Evolutionary conservation across 176 grass and related monocot species (phyloP), one percentile per base, ranked within the genome.

Genomic region (Oryza glumipatula): DNA sequence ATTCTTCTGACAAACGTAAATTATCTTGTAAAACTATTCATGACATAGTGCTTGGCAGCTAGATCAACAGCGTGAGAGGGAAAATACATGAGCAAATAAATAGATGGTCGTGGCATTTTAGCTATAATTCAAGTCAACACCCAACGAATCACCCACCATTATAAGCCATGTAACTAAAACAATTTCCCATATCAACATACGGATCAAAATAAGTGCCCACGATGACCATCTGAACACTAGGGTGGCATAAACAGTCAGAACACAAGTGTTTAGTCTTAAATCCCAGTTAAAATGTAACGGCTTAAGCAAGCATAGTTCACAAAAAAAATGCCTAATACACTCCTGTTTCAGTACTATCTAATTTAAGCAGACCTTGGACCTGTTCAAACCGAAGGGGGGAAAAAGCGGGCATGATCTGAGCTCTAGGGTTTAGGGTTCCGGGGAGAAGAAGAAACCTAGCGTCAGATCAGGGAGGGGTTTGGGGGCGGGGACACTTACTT

Each of bases 401-500:
- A n/a, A 3, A 36, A 16, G 35, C 1, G 8, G 33, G 30, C 52
- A 76, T 43, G 60, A 83, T 78, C 84, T 64, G 54, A 39, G 65
- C 7, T 2, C 58, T 69, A 79, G 86, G 41, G 73, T 82, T 83
- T 65, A 80, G 52, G 79, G 74, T 74, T 52, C 74, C 5, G 6
- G 54, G 30, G 39, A 76, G 49, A 30, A 39, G 1, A 15, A 11
- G 51, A 38, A 52, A 66, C 1, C 47, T 79, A 92, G 64, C 66
- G 81, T 49, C 5, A 60, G 79, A 67, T 79, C 36, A 46, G 66
- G 61, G 10, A 11, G 17, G 30, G 47, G 3, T 12, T 14, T 30
- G 8, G 8, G 19, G 39, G 0, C 16, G 35, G 16, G 3, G 43
- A 17, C 7, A 88, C 90, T 81, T 91, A 98, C 95, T 98, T 98